phyloP scores from a whole-genome alignment of 2,329 filamentous ascomycete genomes.

The Ceratocystis albifundus region DNA sequence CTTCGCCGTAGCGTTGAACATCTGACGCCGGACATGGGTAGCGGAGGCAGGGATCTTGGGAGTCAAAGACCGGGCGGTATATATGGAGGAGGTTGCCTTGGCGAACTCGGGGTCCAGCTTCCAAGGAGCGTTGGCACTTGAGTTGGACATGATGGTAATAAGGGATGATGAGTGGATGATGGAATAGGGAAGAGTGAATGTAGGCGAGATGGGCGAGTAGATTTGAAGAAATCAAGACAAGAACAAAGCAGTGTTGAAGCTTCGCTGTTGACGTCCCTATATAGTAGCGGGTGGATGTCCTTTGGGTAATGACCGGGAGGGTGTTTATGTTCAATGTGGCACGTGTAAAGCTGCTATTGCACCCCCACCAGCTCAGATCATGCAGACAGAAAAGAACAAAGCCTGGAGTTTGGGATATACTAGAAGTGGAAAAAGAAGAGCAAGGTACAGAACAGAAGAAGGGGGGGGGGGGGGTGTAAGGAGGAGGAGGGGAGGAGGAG shows the following conservation, averaged over 20 bases:
- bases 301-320: neutral
- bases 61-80: constrained; percentile 6
- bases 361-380: neutral
- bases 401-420: neutral
- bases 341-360: neutral
- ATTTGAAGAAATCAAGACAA: neutral
- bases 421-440: neutral
- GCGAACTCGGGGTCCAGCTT: constrained; percentile 12
- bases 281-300: neutral
- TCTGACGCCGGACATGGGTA: constrained; percentile 11
- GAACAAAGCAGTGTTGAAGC: neutral
- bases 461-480: too few relatives aligned
- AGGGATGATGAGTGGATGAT: neutral
- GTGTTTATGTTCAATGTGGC: neutral
- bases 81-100: constrained; percentile 10
- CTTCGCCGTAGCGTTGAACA: constrained; percentile 16
- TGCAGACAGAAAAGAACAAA: neutral
- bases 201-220: neutral
- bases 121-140: constrained; percentile 9
- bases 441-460: neutral
- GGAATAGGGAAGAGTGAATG: neutral
- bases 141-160: neutral
- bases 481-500: neutral
- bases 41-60: constrained; percentile 10
- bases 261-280: neutral